Evolutionary conservation across 2,329 filamentous ascomycete species (phyloP).

Genomic region (Fusarium buxicola): DNA sequence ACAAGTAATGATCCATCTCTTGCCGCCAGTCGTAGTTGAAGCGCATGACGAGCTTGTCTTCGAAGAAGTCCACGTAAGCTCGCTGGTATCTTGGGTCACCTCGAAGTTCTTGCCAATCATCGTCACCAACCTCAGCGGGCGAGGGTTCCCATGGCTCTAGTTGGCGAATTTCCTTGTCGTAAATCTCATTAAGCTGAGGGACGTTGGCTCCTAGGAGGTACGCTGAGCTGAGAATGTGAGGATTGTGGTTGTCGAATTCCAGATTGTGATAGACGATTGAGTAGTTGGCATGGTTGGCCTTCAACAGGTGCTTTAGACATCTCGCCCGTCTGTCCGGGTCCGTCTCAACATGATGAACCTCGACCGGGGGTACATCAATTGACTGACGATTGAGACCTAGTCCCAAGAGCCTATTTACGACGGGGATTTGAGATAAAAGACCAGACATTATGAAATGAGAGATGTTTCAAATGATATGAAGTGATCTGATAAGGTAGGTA

Average conservation of each 20-base stretch:
- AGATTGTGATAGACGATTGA: slow-evolving; percentile 82
- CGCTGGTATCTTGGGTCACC: slow-evolving; percentile 86
- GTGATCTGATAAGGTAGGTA: slow-evolving; percentile 21
- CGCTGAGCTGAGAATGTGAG: slow-evolving; percentile 85
- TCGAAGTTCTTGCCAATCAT: slow-evolving; percentile 89
- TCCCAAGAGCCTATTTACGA: slow-evolving; percentile 45
- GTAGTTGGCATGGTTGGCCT: slow-evolving; percentile 92
- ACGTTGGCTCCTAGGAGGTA: slow-evolving; percentile 84
- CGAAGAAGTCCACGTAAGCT: slow-evolving; percentile 94
- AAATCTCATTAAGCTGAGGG: slow-evolving; percentile 81
- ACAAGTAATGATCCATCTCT: slow-evolving; percentile 81
- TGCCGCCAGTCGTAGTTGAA: slow-evolving; percentile 86
- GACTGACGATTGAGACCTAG: slow-evolving; percentile 46
- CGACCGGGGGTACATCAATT: slow-evolving; percentile 73
- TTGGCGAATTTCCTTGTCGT: slow-evolving; percentile 77
- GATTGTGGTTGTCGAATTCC: slow-evolving; percentile 83
- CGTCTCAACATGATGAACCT: slow-evolving; percentile 83
- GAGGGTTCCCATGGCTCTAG: slow-evolving; percentile 87
- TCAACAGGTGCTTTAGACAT: slow-evolving; percentile 89
- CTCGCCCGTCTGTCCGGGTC: slow-evolving; percentile 81
- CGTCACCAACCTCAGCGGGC: slow-evolving; percentile 82
- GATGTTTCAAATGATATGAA: slow-evolving; percentile 4
- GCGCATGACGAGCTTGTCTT: slow-evolving; percentile 82
- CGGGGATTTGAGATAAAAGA: slow-evolving; percentile 51
- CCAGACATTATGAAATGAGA: slow-evolving; percentile 46